Base-by-base conservation (phyloP, 2,329 filamentous ascomycete species). In the Colletotrichum cuscutae region DNA sequence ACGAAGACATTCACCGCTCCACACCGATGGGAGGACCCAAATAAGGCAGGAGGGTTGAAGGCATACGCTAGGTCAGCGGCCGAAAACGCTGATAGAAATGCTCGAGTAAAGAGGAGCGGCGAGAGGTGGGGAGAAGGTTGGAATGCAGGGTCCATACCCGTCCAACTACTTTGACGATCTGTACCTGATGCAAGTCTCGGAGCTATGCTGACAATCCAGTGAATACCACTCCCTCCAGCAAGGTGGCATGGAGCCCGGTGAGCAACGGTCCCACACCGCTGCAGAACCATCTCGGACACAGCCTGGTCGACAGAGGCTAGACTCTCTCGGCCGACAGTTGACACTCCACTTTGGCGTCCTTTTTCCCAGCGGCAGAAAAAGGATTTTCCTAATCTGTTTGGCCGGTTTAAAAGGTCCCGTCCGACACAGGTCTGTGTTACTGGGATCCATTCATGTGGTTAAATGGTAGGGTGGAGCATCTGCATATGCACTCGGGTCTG, bases 401-500 rank as follows among this genome's bases (percentile, higher is more conserved):
- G 59, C 59, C 46, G 26, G 42, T 24, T 56, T n/a, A 30, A 46
- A 37, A 61, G 67, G 42, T 61, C 46, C 56, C 30, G 59, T 69
- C 32, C 49, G 60, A 32, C 58, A 59, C 28, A 28, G 13, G 53
- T 63, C 70, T 54, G 60, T 65, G 26, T 37, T 35, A 65, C 42
- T 46, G 59, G 56, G 60, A 52, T 70, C 70, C 70, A 57, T 60
- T 24, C 42, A 72, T n/a, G 60, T 72, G 70, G 70, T 72, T 42
- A 61, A 65, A 49, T 70, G 53, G 62, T 61, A 26, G 28, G 42
- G 68, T 71, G 71, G 62, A 57, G 68, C 57, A 35, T 61, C 24
- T 73, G 67, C 66, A 67, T 72, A 73, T 72, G 67, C 67, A 71
- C 37, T 71, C 63, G 26, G 32, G 32, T 60, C 68, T 71, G 54